A percentile compares a stretch with the other conserved stretches of the same genome.
These are phyloP conservation scores for Aspergillus fumigatus DNA, from an alignment of 2,329 filamentous ascomycete species.

Conservation along the genomic window DNA sequence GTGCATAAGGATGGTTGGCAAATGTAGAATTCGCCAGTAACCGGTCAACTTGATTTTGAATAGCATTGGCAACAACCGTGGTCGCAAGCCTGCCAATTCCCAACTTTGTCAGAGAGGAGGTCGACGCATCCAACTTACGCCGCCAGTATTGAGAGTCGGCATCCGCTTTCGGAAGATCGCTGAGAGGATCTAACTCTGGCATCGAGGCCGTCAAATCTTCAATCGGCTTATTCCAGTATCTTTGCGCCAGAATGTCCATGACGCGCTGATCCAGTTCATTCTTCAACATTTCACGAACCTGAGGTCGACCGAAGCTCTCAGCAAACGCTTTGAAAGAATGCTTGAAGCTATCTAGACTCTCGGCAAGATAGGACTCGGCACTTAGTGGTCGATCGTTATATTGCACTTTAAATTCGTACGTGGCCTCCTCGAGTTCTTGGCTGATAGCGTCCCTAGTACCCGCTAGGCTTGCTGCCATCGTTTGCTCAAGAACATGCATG, in stretches of 20 bases:
- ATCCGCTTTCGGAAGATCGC: conserved; percentile 77
- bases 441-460: conserved; percentile 87
- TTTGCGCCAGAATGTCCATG: conserved; percentile 82
- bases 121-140: conserved; percentile 87
- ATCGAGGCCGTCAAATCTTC: conserved; percentile 67
- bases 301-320: conserved; percentile 79
- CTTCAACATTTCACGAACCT: conserved; percentile 87
- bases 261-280: conserved; percentile 91
- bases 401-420: conserved; percentile 98
- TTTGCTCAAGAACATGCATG: conserved; percentile 94
- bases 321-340: conserved; percentile 95
- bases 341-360: conserved; percentile 93
- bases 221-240: conserved; percentile 97
- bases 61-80: conserved; percentile 80
- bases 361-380: conserved; percentile 92
- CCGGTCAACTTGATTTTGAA: conserved; percentile 76
- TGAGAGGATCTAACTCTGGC: conserved; percentile 67
- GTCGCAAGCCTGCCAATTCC: conserved; percentile 91
- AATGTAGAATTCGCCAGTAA: conserved; percentile 81
- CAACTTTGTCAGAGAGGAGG: conserved; percentile 84
- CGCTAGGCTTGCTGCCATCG: conserved; percentile 89
- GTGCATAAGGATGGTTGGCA: conserved; percentile 82
- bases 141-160: conserved; percentile 86
- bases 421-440: conserved; percentile 92
- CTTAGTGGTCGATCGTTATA: conserved; percentile 95